Evolutionary conservation across 495 filamentous ascomycete genomes (phyloP).

Genomic region (Trichoderma parareesei): DNA sequence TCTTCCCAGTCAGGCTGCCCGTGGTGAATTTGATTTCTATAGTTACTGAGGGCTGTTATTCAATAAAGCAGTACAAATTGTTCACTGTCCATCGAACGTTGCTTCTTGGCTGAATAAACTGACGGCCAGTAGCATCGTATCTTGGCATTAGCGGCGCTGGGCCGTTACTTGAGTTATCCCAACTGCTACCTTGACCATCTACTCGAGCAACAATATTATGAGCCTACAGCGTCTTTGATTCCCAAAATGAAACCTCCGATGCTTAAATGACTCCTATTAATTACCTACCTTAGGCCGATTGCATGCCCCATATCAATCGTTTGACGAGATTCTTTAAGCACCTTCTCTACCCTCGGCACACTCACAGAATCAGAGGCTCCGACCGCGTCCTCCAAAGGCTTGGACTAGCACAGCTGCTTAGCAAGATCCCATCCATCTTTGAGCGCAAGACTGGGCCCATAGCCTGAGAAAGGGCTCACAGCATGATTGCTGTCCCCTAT

Average conservation of each 20-base stretch:
- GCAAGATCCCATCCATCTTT: slow-evolving; percentile 35
- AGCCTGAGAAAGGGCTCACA: slow-evolving; percentile 35
- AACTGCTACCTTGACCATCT: no score
- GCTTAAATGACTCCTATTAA: background rate
- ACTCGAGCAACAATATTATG: no score
- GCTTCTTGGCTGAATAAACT: no score
- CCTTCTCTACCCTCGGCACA: slow-evolving; percentile 19
- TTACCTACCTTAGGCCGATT: background rate
- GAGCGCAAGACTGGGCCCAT: slow-evolving; percentile 34
- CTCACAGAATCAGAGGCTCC: slow-evolving; percentile 23
- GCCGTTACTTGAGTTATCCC: no score
- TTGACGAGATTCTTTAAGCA: background rate
- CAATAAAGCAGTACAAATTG: no score
- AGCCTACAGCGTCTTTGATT: background rate
- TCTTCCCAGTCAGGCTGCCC: background rate
- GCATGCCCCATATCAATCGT: slow-evolving; percentile 19
- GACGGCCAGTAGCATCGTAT: no score
- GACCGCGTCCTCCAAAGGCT: slow-evolving; percentile 17
- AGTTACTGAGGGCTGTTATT: no score
- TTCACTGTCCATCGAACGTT: no score
- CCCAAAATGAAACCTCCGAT: background rate
- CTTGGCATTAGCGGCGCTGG: no score
- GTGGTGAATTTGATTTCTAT: no score
- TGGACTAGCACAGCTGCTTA: slow-evolving; percentile 19
- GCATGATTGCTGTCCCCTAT: slow-evolving; percentile 39